Evolutionary conservation across 768 basidiomycete genomes (phyloP), one percentile per base, ranked within the genome.

Genomic region (Suillus subaureus): DNA sequence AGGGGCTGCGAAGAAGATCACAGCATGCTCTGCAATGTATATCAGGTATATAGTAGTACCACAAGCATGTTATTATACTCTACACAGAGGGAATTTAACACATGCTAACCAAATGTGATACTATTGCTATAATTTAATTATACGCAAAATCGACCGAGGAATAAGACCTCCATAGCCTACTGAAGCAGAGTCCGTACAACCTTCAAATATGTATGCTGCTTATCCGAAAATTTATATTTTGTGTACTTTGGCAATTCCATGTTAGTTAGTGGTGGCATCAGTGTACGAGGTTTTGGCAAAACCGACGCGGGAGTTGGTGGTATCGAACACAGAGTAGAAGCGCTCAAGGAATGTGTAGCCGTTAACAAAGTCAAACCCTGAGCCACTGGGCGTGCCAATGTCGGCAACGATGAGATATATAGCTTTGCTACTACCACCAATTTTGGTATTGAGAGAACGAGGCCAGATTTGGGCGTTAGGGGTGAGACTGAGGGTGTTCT

Each of bases 311-410:
- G 73, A 75, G 78, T 87, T 85, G 52, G 80, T 73, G 54, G 88
- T 87, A 71, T 91, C 89, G 70, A 78, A 89, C 43, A 89, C 88
- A 37, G 84, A 80, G 78, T 89, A 90, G 82, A 86, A 90, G 18
- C 89, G 85, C 75, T 85, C 81, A 33, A 88, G 78, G 81, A 85
- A 88, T 6, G 75, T 69, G 70, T 78, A 79, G 21, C 87, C 85
- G 73, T 86, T 81, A 73, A 88, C 79, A 67, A 87, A 86, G 76
- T 86, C 84, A 21, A 87, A 73, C 16, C 85, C 87, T 66, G 79
- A 23, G 56, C 83, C 85, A 12, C 77, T 71, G 37, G 69, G 67
- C 1, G 75, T 68, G 37, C 85, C 86, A 43, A 83, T 67, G 71
- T 79, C 37, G 54, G 43, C 58, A 21, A 81, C 76, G 61, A 82